Percentiles rank a stretch among this genome's conserved stretches.
These are phyloP conservation scores for Lasiodiplodia theobromae DNA, from an alignment of 2,329 filamentous ascomycete species.

Conservation along the genomic window DNA sequence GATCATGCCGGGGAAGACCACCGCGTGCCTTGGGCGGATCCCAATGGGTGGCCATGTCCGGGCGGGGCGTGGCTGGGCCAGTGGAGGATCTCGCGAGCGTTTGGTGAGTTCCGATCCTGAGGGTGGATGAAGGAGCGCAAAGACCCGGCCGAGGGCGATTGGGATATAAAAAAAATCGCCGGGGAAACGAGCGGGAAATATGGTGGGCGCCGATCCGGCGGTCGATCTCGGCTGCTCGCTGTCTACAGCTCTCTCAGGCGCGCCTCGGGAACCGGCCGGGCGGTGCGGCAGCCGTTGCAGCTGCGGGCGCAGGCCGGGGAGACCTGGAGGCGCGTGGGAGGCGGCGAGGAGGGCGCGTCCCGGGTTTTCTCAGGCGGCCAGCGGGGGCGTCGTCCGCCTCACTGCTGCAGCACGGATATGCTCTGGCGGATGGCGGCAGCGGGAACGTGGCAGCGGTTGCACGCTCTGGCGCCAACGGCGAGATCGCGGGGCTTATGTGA, in stretches of 20 bases:
- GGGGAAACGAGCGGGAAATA: constrained; percentile 25
- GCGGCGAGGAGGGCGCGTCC: neutral
- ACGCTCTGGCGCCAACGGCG: constrained; percentile 10
- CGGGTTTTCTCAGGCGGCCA: constrained; percentile 13
- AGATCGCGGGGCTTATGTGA: constrained; percentile 23
- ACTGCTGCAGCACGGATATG: constrained; percentile 16
- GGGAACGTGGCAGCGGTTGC: constrained; percentile 17
- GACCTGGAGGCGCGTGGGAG: constrained; percentile 5
- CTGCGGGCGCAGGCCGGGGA: constrained; percentile 18
- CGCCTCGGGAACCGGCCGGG: neutral
- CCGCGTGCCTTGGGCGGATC: constrained; percentile 13
- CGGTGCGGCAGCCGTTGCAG: constrained; percentile 16
- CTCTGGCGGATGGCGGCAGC: constrained; percentile 19
- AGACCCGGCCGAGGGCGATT: constrained; percentile 4
- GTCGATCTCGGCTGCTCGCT: constrained; percentile 23
- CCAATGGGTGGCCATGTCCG: constrained; percentile 15
- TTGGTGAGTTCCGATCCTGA: neutral
- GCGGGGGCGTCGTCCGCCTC: constrained; percentile 16
- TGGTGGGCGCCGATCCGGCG: constrained; percentile 19
- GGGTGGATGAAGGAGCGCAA: neutral
- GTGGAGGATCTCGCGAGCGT: neutral
- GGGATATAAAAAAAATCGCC: constrained; percentile 16
- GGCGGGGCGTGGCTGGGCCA: neutral
- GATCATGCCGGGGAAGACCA: constrained; percentile 17
- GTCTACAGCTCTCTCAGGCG: neutral